Evolutionary conservation across 352 stramenopile genomes (phyloP).

Genomic region (Globisporangium megalacanthum): DNA sequence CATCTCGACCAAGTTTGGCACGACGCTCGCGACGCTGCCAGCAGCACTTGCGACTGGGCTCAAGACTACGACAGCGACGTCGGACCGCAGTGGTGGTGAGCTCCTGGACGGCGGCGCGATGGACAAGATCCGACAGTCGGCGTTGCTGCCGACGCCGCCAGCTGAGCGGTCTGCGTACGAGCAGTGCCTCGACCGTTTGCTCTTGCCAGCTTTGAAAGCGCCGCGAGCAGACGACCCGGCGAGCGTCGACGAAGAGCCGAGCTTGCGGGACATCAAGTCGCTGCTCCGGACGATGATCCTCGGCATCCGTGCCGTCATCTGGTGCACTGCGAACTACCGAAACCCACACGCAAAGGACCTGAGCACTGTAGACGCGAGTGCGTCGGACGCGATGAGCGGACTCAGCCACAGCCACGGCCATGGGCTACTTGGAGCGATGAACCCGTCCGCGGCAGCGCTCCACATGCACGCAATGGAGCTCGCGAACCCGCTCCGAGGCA

Average conservation of each 20-base stretch:
- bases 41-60: constrained; percentile 55
- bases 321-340: constrained; percentile 94
- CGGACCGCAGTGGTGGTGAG: constrained; percentile 39
- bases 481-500: constrained; percentile 5
- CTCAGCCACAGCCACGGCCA: neutral
- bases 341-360: constrained; percentile 84
- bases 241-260: constrained; percentile 70
- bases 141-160: constrained; percentile 53
- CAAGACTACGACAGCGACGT: constrained; percentile 25
- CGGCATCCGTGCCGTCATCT: constrained; percentile 97
- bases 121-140: constrained; percentile 86
- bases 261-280: constrained; percentile 88
- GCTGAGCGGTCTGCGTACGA: constrained; percentile 57
- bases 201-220: constrained; percentile 50
- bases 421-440: constrained; percentile 10
- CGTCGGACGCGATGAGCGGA: constrained; percentile 17
- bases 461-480: constrained; percentile 14
- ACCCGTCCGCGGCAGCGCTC: constrained; percentile 12
- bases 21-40: constrained; percentile 74
- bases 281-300: constrained; percentile 96
- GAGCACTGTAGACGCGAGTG: constrained; percentile 65
- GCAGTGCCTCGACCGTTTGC: constrained; percentile 63
- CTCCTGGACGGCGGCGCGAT: constrained; percentile 80
- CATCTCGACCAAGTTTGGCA: constrained; percentile 93
- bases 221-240: constrained; percentile 38